Base-by-base conservation (phyloP, 768 basidiomycete species). In the Dioszegia crocea region DNA sequence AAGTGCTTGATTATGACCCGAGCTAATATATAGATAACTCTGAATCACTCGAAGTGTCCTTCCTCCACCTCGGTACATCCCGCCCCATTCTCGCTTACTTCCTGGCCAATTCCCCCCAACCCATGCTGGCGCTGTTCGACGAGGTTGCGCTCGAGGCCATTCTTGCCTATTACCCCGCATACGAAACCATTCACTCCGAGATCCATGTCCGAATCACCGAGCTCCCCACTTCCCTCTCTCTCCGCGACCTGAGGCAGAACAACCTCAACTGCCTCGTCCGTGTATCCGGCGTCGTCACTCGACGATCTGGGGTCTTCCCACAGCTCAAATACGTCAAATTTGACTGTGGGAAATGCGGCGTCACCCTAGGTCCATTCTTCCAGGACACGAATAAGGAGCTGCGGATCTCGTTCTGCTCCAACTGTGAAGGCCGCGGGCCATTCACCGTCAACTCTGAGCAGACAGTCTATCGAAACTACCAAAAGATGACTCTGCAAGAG, bases 271-370 rank as follows among this genome's bases (percentile, higher is more conserved):
- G 89, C 64, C 86, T 99, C 41, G 92, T 99, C 30, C 88, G 96
- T 36, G 88, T 99, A 6, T 85, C 87, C 8, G 96, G 96, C 12
- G 96, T 99, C 17, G 96, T 99, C 44, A 99, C 96, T 1, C 82
- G 96, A 58, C 83, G 96, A 38, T 91, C 86, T 9, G 94, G 96
- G 10, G 93, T 99, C 10, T 98, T 98, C 78, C 96, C 96, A n/a
- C 96, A 99, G 77, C 80, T 99, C 60, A 98, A 99, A 80, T 96
- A 97, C 71, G 93, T 99, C 77, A 98, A 97, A 76, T 99, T 99
- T 70, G 91, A 98, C 76, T 99, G 96, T 78, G 83, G 83, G 56
- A 97, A 94, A 76, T 99, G 96, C 68, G 87, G 88, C 17, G 88
- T 86, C n/a, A 85, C 90, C 26, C 81, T 98, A 16, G 96, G 96